Evolutionary conservation across 257 asterid species (phyloP), one percentile per base, ranked within the genome.

Genomic region (Penstemon newberryi): DNA sequence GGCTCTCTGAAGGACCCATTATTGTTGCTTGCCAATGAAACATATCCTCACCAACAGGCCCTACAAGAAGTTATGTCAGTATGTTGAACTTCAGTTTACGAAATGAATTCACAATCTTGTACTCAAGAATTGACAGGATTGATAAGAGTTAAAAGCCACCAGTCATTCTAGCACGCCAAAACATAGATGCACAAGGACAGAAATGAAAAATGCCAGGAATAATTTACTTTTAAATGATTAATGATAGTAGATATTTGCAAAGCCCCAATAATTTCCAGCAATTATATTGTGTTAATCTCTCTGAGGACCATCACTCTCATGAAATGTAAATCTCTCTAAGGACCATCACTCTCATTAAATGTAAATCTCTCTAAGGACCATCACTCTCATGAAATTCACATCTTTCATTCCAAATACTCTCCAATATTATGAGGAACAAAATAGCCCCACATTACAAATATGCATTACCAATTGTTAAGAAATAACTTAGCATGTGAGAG

Each of bases 21-120:
- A 87, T 87, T 19, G 95, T 87, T 51, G 95, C 95, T 72, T 87
- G 89, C 90, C 91, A 87, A 44, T 85, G 89, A 77, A 87, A 87
- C 89, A 87, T 85, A 68, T 87, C 95, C 59, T 81, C 83, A 12
- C 87, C 95, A 60, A 83, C 89, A 50, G 91, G 91, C 33, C 95
- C 95, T 87, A 69, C 60, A 75, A 42, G 7, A 51, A n/a, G 19
- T 40, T 67, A 36, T 0, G 6, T 50, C 3, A 63, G 12, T 49
- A 56, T 6, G 11, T 46, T 37, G 56, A 66, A 50, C 58, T 33
- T 11, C 60, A 12, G 4, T 36, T 49, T 19, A 25, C 39, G 45
- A 57, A 54, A 33, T 8, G 9, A 52, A 51, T 25, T 60, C 36
- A 55, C 44, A 41, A 25, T n/a, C 39, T 12, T 37, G 10, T 41